A percentile compares a stretch with the other conserved stretches of the same genome.
phyloP scores from a whole-genome alignment of 441 rosid genomes.

The Aleurites moluccanus region DNA sequence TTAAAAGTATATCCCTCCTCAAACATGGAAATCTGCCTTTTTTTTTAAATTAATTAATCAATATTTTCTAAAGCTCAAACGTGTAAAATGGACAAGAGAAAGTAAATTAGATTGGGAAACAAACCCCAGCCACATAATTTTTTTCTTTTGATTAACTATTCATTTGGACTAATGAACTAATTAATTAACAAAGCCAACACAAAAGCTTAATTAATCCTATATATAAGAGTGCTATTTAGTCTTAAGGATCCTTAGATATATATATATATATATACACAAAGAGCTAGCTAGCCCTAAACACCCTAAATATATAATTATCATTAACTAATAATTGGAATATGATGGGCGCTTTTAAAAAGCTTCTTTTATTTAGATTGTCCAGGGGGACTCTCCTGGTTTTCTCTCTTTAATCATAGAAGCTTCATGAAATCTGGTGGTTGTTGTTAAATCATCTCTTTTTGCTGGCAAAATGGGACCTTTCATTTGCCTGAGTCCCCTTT shows the following conservation, averaged over 20 bases:
- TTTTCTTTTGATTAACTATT: too few relatives aligned
- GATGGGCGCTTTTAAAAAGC: slow-evolving; percentile 34
- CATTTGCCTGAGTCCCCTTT: not conserved
- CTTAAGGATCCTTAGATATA: too few relatives aligned
- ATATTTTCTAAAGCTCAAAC: not conserved
- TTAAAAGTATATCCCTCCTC: too few relatives aligned
- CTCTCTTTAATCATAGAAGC: slow-evolving; percentile 15
- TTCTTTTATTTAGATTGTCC: slow-evolving; percentile 33
- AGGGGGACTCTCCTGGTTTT: not conserved
- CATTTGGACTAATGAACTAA: too few relatives aligned
- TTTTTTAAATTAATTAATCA: not conserved
- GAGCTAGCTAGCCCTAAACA: not conserved
- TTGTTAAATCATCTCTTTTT: slow-evolving; percentile 24
- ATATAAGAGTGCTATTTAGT: too few relatives aligned
- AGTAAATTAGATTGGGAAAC: not conserved
- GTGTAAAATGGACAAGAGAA: not conserved
- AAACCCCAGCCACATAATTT: slow-evolving; percentile 7
- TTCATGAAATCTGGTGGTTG: slow-evolving; percentile 25
- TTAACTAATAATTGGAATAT: slow-evolving; percentile 36
- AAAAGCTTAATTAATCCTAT: too few relatives aligned
- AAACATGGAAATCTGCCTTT: not conserved
- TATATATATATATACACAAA: too few relatives aligned
- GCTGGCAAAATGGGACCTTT: slow-evolving; percentile 36
- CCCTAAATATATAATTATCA: slow-evolving; percentile 20
- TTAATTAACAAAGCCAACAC: too few relatives aligned